Percentiles rank a stretch among this genome's conserved stretches.
Conservation (phyloP, 2,329 filamentous ascomycete genomes). For the Atkinsonella texensis region DNA sequence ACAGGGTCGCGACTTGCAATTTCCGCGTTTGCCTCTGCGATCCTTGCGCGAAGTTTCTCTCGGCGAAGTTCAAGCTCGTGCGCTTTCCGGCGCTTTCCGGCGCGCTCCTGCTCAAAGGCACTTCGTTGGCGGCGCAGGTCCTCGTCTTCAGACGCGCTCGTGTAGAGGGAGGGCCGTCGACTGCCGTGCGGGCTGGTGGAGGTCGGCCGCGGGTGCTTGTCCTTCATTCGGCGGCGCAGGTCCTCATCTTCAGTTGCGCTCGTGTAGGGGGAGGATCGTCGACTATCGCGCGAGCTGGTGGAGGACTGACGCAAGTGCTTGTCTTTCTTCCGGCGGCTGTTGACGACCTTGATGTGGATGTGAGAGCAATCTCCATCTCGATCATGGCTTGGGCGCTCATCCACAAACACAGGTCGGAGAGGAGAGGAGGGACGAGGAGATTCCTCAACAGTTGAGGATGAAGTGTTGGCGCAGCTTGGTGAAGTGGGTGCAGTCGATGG, state of each 20-base stretch:
- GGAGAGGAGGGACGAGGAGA: conserved; percentile 14
- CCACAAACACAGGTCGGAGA: conserved; percentile 25
- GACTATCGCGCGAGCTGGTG: conserved; percentile 10
- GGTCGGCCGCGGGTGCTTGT: conserved; percentile 22
- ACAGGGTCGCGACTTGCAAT: conserved; percentile 27
- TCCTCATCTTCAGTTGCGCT: conserved; percentile 20
- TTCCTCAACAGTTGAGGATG: conserved; percentile 15
- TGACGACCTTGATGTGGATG: conserved; percentile 27
- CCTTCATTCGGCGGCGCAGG: conserved; percentile 9
- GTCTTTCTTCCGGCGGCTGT: conserved; percentile 14
- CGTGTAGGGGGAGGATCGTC: conserved; percentile 14
- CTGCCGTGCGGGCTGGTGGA: conserved; percentile 5
- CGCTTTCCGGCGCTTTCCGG: conserved; percentile 14
- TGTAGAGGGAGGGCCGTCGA: conserved; percentile 16
- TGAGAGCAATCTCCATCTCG: conserved; percentile 11
- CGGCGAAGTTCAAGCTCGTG: conserved; percentile 9
- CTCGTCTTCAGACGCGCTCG: conserved; percentile 16
- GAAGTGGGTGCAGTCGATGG: conserved; percentile 30
- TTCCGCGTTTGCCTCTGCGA: conserved; percentile 29
- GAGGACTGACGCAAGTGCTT: conserved; percentile 24
- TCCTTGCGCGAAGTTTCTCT: conserved; percentile 16
- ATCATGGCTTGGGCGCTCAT: conserved; percentile 18
- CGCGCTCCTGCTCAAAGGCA: conserved; percentile 13
- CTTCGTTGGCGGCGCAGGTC: conserved; percentile 15
- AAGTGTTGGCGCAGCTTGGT: conserved; percentile 14